phyloP scores from a whole-genome alignment of 352 stramenopile species.

The Pythium insidiosum region DNA sequence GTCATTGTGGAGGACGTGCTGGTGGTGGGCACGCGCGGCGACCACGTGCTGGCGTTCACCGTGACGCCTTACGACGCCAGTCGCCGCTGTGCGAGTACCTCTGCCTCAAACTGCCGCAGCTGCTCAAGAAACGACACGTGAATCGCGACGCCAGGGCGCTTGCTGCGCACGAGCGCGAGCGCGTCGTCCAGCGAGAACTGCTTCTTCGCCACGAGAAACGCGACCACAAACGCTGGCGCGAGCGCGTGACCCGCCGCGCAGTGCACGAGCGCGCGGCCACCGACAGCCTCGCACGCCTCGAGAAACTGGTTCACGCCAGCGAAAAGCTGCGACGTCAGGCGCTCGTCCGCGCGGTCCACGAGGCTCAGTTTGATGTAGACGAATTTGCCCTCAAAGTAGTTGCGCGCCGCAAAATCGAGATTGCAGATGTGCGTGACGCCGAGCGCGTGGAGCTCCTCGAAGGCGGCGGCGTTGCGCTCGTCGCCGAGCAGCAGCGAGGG shows the following conservation, averaged over 20 bases:
- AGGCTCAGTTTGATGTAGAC: slow-evolving; percentile 22
- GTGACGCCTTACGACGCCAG: no score
- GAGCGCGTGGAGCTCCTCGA: slow-evolving; percentile 14
- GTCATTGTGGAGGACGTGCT: slow-evolving; percentile 34
- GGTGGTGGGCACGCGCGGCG: slow-evolving; percentile 40
- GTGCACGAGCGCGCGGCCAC: slow-evolving; percentile 15
- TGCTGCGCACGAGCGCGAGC: slow-evolving; percentile 3
- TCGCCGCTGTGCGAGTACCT: no score
- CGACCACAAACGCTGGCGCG: slow-evolving; percentile 16
- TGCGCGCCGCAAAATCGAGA: slow-evolving; percentile 16
- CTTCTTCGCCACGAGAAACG: slow-evolving; percentile 17
- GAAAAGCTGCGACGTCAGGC: slow-evolving; percentile 12
- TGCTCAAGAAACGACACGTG: slow-evolving; percentile 12
- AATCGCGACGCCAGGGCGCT: slow-evolving; percentile 7
- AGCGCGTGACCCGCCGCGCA: slow-evolving; percentile 12
- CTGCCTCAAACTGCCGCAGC: slow-evolving; percentile 10
- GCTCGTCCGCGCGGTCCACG: slow-evolving; percentile 6
- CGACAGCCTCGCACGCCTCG: slow-evolving; percentile 9
- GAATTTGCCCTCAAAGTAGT: slow-evolving; percentile 26
- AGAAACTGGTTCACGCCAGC: slow-evolving; percentile 15
- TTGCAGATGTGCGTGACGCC: slow-evolving; percentile 23
- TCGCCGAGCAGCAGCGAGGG: slow-evolving; percentile 12
- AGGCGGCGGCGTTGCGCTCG: slow-evolving; percentile 14
- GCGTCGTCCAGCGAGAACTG: slow-evolving; percentile 8
- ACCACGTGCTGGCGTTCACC: slow-evolving; percentile 35